phyloP scores from a whole-genome alignment of 805 yeast species.

The Saturnispora dispora region DNA sequence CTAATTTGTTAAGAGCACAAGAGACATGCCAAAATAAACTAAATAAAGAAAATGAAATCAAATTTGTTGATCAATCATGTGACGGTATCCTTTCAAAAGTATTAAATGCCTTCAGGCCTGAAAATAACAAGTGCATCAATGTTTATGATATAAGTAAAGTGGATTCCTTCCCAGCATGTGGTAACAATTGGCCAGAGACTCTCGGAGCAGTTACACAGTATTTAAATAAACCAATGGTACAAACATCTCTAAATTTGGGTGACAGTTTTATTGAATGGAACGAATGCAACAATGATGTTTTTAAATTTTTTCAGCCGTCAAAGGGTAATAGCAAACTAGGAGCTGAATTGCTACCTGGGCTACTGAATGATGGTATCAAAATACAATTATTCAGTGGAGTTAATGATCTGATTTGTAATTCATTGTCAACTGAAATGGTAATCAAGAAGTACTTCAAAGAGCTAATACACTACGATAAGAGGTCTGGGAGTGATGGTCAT shows the following conservation, averaged over 20 bases:
- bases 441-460: constrained; percentile 39
- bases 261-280: constrained; percentile 43
- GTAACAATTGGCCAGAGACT: constrained; percentile 84
- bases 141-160: constrained; percentile 69
- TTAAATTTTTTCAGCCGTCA: constrained; percentile 39
- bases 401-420: constrained; percentile 82
- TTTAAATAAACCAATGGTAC: constrained; percentile 38
- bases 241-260: constrained; percentile 41
- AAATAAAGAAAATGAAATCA: constrained; percentile 16
- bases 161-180: constrained; percentile 80
- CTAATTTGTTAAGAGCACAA: constrained; percentile 38
- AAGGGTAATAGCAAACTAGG: constrained; percentile 44
- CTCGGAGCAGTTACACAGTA: constrained; percentile 42
- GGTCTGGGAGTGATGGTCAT: neutral
- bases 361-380: constrained; percentile 46
- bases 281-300: constrained; percentile 67
- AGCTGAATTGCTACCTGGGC: constrained; percentile 52
- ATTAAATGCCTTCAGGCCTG: constrained; percentile 19
- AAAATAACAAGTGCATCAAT: constrained; percentile 50
- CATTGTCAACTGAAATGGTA: constrained; percentile 60
- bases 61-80: constrained; percentile 27
- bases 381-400: constrained; percentile 79
- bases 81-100: constrained; percentile 34
- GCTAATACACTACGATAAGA: neutral
- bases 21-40: constrained; percentile 53